Evolutionary conservation across 2,329 filamentous ascomycete genomes (phyloP), one percentile per base, ranked within the genome.

Genomic region (Paecilomyces formosus): DNA sequence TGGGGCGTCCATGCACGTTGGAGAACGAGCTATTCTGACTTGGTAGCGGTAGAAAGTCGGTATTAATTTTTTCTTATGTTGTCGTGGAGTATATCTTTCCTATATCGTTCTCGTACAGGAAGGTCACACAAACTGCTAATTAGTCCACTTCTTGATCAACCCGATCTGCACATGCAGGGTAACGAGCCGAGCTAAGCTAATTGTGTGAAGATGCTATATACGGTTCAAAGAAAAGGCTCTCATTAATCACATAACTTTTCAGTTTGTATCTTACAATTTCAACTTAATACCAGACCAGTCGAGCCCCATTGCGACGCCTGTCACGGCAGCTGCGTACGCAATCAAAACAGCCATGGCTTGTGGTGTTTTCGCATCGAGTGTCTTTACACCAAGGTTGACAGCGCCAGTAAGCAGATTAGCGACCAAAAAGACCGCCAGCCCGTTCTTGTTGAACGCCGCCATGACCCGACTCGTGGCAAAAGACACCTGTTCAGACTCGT

Each of bases 391-490:
- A 81, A 99, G 80, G 72, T 99, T 99, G 57, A 97, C 88, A 15
- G 91, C 70, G 0, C 94, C 94, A 0, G 94, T 99, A 62, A 96
- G 74, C 53, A 99, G 74, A 70, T 99, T 99, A 2, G 94, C 92
- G 39, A 92, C 69, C 59, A 99, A 74, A 70, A 99, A 99, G 0
- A 97, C 75, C 0, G 85, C 85, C 53, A 99, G 78, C 0, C 94
- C 92, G 66, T 97, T 97, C 57, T 88, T 83, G 71, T 99, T 99
- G 70, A 88, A 95, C 0, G 91, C 89, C 53, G 85, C 81, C 62
- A 97, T 77, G n/a, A 97, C 81, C 39, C 79, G 83, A 70, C 92
- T 96, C 2, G 92, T 97, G 3, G 91, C 88, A 53, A 82, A 78
- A 53, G 82, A 77, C 61, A 86, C 85, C 2, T 83, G 83, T 61